Base-by-base conservation (phyloP, 176 grass and related monocot species). In the Saccharum spontaneum region DNA sequence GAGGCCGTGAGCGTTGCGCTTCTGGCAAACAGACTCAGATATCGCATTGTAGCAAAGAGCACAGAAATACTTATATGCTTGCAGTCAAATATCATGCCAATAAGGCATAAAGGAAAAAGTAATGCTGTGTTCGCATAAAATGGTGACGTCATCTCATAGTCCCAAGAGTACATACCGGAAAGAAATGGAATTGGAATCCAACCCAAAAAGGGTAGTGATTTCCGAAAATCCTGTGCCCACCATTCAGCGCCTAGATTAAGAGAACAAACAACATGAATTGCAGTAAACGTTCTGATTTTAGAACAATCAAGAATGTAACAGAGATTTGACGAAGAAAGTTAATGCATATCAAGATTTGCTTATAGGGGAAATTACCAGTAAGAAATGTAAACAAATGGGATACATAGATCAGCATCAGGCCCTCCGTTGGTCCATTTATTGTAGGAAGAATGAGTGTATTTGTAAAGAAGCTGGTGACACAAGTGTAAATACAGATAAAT, bases 201-300 rank as follows among this genome's bases (percentile, higher is more conserved):
- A 88, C 88, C 80, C 71, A 95, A 62, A 84, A 98, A 54, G 45
- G 91, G 97, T 40, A 98, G 86, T 49, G 91, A 98, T 80, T 94
- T 95, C 67, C 82, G 88, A 80, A 95, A 98, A 95, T 94, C 96
- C 71, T 98, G 96, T 37, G 91, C 93, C 96, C 96, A 98, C 96
- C 96, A 98, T 92, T 98, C 96, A 90, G 96, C 96, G 20, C 97
- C 18, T 98, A 89, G 74, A 49, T 57, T 60, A 55, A 40, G 52
- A 81, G 63, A 7, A 28, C 24, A 74, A 86, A 87, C 15, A 70
- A 85, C 20, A 75, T 63, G 9, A 52, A 78, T 78, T 40, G 2
- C 9, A 24, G 74, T 31, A 26, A 10, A 86, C n/a, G 8, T 79
- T 16, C 28, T 79, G 49, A 75, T 43, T 11, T 18, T 23, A 63